These are phyloP conservation scores for Xylaria cubensis DNA, from an alignment of 495 filamentous ascomycete genomes.

Conservation along the genomic window DNA sequence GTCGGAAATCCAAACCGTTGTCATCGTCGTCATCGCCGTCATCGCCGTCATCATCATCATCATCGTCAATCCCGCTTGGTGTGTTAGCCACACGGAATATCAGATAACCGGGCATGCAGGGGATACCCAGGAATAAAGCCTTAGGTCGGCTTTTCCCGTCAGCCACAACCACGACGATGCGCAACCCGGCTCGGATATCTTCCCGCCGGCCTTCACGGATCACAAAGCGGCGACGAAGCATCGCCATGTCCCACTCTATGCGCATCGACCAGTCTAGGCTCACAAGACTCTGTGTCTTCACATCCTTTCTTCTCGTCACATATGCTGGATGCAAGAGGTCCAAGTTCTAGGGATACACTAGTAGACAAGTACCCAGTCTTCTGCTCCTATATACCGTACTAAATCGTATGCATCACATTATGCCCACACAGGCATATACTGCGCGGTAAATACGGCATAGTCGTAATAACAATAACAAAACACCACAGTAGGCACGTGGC, in stretches of 20 bases:
- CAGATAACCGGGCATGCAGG: constrained; percentile 23
- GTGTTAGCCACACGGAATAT: constrained; percentile 11
- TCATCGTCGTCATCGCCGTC: neutral
- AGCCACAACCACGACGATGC: constrained; percentile 15
- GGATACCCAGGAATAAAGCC: neutral
- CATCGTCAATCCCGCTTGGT: constrained; percentile 6
- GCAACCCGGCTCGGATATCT: constrained; percentile 19
- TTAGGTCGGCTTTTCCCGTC: constrained; percentile 9
- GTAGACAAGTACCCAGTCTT: neutral
- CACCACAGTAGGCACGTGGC: constrained; percentile 9
- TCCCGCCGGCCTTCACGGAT: constrained; percentile 17
- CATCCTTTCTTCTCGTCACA: neutral
- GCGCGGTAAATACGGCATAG: neutral
- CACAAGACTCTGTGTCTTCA: neutral
- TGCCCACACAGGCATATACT: neutral
- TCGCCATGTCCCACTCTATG: neutral
- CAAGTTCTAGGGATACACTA: neutral
- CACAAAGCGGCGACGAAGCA: constrained; percentile 10
- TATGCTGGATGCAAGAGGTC: neutral
- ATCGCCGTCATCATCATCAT: neutral
- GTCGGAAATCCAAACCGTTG: neutral
- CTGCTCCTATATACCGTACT: neutral
- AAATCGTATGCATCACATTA: neutral
- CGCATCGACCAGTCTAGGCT: constrained; percentile 9
- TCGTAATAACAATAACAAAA: neutral